Conservation (phyloP, 768 basidiomycete genomes). For the Boletus reticuloceps region DNA sequence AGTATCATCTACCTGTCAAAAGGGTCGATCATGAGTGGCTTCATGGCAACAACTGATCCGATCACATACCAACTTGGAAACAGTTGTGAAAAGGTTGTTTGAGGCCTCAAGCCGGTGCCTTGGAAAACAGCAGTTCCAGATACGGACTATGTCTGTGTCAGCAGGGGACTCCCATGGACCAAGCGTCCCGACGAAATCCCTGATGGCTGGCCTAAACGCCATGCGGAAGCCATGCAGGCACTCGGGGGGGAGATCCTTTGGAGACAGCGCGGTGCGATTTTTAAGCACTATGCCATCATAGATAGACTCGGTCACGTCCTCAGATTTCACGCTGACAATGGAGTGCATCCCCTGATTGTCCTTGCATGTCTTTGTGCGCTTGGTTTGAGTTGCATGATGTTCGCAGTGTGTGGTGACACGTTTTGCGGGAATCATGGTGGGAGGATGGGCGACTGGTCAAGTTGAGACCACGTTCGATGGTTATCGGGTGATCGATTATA, state of each 20-base stretch:
- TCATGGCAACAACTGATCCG: not conserved
- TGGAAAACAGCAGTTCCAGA: not conserved
- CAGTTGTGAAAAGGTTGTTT: not conserved
- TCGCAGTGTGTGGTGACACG: too few relatives aligned
- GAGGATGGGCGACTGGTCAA: too few relatives aligned
- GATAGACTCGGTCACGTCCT: not conserved
- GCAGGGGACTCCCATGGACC: not conserved
- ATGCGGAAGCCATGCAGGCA: not conserved
- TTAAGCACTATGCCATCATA: not conserved
- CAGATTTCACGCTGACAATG: not conserved
- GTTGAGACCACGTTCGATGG: too few relatives aligned
- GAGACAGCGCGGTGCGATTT: not conserved
- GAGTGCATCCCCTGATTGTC: not conserved
- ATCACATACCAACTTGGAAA: conserved; percentile 1
- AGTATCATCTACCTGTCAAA: not conserved
- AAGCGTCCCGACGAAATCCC: not conserved
- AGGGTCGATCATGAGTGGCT: too few relatives aligned
- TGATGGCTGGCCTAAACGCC: not conserved
- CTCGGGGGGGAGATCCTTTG: not conserved
- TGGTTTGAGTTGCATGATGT: not conserved
- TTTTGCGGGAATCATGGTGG: too few relatives aligned
- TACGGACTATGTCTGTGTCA: not conserved
- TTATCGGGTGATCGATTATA: not conserved
- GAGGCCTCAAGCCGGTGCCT: not conserved
- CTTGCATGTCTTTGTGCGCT: not conserved